Evolutionary conservation across 352 stramenopile genomes (phyloP).

Genomic region (Phytophthora colocasiae): DNA sequence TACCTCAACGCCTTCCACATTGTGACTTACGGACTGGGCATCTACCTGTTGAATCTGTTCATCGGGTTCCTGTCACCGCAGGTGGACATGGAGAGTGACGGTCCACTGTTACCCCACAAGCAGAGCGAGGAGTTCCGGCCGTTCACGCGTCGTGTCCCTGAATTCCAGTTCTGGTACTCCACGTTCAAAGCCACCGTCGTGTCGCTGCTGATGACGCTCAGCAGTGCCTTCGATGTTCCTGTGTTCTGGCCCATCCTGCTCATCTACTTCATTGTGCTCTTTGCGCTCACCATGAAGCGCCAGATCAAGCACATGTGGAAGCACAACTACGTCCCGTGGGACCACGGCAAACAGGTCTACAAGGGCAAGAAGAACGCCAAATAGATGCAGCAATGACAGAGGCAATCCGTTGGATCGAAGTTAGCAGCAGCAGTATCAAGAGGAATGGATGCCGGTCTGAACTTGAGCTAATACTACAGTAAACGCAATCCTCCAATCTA

Average conservation of each 20-base stretch:
- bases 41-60: conserved; percentile 99
- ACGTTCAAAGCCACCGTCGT: conserved; percentile 91
- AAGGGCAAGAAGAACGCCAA: conserved; percentile 88
- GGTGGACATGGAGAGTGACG: conserved; percentile 91
- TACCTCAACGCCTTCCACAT: conserved; percentile 97
- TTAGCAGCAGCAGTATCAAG: conserved; percentile 3
- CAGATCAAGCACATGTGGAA: conserved; percentile 99
- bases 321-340: conserved; percentile 98
- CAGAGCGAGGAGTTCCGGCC: conserved; percentile 92
- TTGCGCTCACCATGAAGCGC: conserved; percentile 99
- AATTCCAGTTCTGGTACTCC: conserved; percentile 99
- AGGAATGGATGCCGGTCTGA: not conserved
- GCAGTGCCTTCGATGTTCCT: conserved; percentile 97
- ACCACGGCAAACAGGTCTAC: conserved; percentile 96
- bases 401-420: conserved; percentile 5
- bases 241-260: conserved; percentile 99
- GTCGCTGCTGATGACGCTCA: conserved; percentile 98
- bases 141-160: conserved; percentile 94
- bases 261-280: conserved; percentile 99
- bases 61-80: conserved; percentile 99
- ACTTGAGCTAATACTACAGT: conserved; percentile 8
- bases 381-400: conserved; percentile 47
- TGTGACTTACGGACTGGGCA: conserved; percentile 98
- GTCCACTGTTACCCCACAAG: conserved; percentile 91
- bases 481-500: conserved; percentile 6